Conservation (phyloP, 768 basidiomycete species). For the Auriscalpium orientale region DNA sequence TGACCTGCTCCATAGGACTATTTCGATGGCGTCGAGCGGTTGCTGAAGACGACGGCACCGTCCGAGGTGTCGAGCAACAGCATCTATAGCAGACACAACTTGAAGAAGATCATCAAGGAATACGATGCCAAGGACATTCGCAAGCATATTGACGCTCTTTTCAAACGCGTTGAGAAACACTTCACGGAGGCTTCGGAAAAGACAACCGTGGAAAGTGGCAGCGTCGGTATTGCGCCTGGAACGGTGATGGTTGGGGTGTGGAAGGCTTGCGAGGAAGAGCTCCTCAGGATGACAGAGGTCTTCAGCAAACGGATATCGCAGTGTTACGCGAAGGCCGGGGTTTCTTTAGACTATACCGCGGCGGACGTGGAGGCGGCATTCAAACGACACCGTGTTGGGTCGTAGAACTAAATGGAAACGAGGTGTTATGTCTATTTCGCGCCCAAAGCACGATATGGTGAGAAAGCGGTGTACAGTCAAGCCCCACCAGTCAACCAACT, state of each 20-base stretch:
- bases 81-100: slow-evolving; percentile 63
- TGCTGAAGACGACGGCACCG: slow-evolving; percentile 72
- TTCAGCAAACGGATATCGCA: slow-evolving; percentile 64
- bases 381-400: slow-evolving; percentile 46
- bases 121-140: slow-evolving; percentile 83
- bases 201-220: slow-evolving; percentile 40
- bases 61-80: slow-evolving; percentile 69
- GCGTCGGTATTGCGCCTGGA: slow-evolving; percentile 40
- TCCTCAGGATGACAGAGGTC: slow-evolving; percentile 63
- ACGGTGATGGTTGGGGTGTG: slow-evolving; percentile 79
- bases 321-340: slow-evolving; percentile 71
- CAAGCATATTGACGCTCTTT: slow-evolving; percentile 78
- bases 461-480: too few species aligned
- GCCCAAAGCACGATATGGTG: too few species aligned
- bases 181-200: slow-evolving; percentile 80
- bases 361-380: slow-evolving; percentile 76
- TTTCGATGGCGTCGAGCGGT: slow-evolving; percentile 88
- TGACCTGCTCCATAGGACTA: slow-evolving; percentile 57
- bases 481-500: too few species aligned
- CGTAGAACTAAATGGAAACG: slow-evolving; percentile 10
- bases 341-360: slow-evolving; percentile 65
- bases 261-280: slow-evolving; percentile 84
- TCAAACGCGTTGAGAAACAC: slow-evolving; percentile 93
- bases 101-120: slow-evolving; percentile 86
- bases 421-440: background rate